Percentiles rank a stretch among this genome's conserved stretches.
Evolutionary conservation across 371 early-diverging fungal genomes (phyloP).

Genomic region (Mycotypha africana): DNA sequence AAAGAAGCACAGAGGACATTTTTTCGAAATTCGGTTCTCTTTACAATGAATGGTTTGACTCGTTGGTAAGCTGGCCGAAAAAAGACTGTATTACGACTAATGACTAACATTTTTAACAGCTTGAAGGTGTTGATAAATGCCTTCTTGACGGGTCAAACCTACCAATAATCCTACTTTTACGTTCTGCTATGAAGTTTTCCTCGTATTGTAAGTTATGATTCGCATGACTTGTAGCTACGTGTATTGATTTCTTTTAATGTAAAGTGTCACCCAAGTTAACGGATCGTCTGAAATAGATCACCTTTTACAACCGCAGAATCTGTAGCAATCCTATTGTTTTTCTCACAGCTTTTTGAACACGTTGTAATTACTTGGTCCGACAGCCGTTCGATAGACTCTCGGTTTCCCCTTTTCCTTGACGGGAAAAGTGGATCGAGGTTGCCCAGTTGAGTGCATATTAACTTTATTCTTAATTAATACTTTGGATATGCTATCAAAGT

Average conservation of each 20-base stretch:
- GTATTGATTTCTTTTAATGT: conserved; percentile 6
- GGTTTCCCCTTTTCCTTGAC: too few relatives aligned
- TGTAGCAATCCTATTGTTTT: conserved; percentile 1
- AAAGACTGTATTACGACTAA: background rate
- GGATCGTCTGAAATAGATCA: too few relatives aligned
- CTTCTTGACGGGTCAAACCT: conserved; percentile 2
- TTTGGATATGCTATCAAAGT: background rate
- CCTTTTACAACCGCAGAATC: too few relatives aligned
- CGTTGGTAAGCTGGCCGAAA: conserved; percentile 4
- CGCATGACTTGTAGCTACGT: conserved; percentile 1
- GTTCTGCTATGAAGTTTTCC: conserved; percentile 9
- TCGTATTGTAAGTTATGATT: conserved; percentile 11
- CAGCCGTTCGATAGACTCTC: too few relatives aligned
- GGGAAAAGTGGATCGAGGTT: too few relatives aligned
- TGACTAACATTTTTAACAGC: conserved; percentile 1
- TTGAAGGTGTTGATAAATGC: background rate
- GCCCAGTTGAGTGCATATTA: too few relatives aligned
- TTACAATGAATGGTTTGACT: background rate
- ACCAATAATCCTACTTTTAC: conserved; percentile 8
- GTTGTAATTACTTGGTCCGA: conserved; percentile 1
- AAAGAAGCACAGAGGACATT: conserved; percentile 2
- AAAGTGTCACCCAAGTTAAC: conserved; percentile 8
- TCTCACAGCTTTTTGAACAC: conserved; percentile 5
- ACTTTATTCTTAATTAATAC: too few relatives aligned
- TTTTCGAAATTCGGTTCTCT: conserved; percentile 1